Evolutionary conservation across 208 protist species (phyloP).

Genomic region (Crithidia brevicula): DNA sequence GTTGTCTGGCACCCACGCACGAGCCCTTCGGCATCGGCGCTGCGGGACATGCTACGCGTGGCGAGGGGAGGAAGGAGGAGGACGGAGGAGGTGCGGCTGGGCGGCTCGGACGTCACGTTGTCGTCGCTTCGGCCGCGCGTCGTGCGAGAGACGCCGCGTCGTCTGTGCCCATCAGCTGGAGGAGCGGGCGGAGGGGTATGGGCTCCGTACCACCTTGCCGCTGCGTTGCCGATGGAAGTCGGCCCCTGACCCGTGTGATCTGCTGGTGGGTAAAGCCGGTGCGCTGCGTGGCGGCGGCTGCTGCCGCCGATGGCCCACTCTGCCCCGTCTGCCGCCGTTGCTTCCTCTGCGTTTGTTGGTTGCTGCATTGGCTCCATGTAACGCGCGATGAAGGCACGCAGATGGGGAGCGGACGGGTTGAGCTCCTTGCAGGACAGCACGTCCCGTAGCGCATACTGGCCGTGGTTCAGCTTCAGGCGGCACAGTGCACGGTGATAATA

Average conservation of each 20-base stretch:
- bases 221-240: not conserved
- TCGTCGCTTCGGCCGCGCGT: not conserved
- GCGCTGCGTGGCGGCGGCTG: not conserved
- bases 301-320: not conserved
- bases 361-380: conserved; percentile 52
- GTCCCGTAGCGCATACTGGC: conserved; percentile 82
- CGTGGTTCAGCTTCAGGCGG: conserved; percentile 79
- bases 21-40: not conserved
- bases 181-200: conserved; percentile 5
- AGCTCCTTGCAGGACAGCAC: conserved; percentile 85
- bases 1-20: conserved; percentile 24
- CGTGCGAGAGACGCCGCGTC: not conserved
- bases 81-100: not conserved
- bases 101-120: not conserved
- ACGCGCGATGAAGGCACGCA: conserved; percentile 78
- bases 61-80: not conserved
- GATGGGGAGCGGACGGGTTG: conserved; percentile 54
- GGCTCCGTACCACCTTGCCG: conserved; percentile 15
- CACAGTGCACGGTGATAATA: conserved; percentile 86
- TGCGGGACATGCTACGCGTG: not conserved
- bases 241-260: too few species aligned
- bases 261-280: too few species aligned
- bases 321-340: not conserved
- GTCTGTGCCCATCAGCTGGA: too few species aligned
- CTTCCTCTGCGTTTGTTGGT: not conserved